Evolutionary conservation across 2,329 filamentous ascomycete genomes (phyloP), one percentile per base, ranked within the genome.

Genomic region (Fusarium duplospermum): DNA sequence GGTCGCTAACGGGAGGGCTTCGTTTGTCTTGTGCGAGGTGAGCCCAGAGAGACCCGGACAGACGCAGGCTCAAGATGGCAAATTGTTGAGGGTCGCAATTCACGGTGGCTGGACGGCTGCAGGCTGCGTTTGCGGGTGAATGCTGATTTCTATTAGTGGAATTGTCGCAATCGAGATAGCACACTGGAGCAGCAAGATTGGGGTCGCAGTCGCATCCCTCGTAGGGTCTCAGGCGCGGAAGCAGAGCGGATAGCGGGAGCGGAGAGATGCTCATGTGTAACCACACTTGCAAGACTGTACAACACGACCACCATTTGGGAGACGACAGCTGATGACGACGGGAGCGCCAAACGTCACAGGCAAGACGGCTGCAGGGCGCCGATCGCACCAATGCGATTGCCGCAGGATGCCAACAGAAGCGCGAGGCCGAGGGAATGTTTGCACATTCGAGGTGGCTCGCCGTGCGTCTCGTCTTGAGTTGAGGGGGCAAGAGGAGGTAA

Each of bases 261-360:
- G 73, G 72, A 72, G 66, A 72, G 58, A 68, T 72, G 74, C 76
- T 73, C 70, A 68, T 78, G 76, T 66, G 77, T 73, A 73, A 78
- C 75, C 68, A 70, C 52, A 69, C 66, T 76, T 64, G 66, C 67
- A 74, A n/a, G 67, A 62, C 60, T 69, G 74, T 76, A 64, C 69
- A 64, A 75, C 72, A 33, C 59, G 20, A 64, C 63, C 42, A 58
- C 68, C 64, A 73, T 70, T 67, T 61, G 62, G 38, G 36, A 68
- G 66, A 75, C 74, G 66, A 70, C 67, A 71, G 64, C 52, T 63
- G 62, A 45, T 54, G 67, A 66, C 59, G 67, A 75, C 69, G 64
- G 66, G 67, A 72, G 74, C 63, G 66, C 66, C 73, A 70, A 64
- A 71, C 60, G 70, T 73, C 72, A 72, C 75, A 60, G 64, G 50